Evolutionary conservation across 2,329 filamentous ascomycete species (phyloP), one percentile per base, ranked within the genome.

Genomic region (Purpureocillium takamizusanense): DNA sequence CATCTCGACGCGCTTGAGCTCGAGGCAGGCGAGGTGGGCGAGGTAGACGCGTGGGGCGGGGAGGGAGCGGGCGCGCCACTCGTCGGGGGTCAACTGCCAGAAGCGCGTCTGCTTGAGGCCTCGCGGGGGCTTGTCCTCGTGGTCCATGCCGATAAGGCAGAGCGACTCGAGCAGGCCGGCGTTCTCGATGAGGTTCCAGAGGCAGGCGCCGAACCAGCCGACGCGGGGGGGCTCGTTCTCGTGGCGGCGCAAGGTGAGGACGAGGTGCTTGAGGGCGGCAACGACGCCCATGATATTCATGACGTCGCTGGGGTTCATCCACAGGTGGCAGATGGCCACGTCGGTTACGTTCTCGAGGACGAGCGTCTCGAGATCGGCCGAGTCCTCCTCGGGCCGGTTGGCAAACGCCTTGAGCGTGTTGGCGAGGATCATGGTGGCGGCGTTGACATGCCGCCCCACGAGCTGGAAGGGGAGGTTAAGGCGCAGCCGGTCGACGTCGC

Each of bases 401-500:
- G 63, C 63, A 36, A 74, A 55, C 4, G 66, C 67, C 43, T 69
- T 68, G 41, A 75, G 55, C 4, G 66, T 70, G 40, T 71, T 74
- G 37, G 69, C 70, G 13, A 75, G 54, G n/a, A 74, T 63, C 46
- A 69, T 62, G 9, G 69, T 74, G 14, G 68, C 62, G 32, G 68
- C 65, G 40, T 61, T 61, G 42, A 62, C 67, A 42, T 66, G 57
- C 9, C 57, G 56, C 13, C 64, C 66, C 10, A 72, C 61, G 8
- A 74, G 56, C 46, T 72, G 68, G 42, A 71, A 72, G 3, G 71
- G 71, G 5, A 75, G 61, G 42, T 66, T 70, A 16, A 75, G 51
- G 31, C 69, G 67, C n/a, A 74, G 49, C 4, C 68, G 57, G 6
- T 63, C 57, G 39, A 70, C 52, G 16, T 65, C 60, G 31, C 66